Evolutionary conservation across 306 rosid genomes (phyloP).

Genomic region (Dryas drummondii): DNA sequence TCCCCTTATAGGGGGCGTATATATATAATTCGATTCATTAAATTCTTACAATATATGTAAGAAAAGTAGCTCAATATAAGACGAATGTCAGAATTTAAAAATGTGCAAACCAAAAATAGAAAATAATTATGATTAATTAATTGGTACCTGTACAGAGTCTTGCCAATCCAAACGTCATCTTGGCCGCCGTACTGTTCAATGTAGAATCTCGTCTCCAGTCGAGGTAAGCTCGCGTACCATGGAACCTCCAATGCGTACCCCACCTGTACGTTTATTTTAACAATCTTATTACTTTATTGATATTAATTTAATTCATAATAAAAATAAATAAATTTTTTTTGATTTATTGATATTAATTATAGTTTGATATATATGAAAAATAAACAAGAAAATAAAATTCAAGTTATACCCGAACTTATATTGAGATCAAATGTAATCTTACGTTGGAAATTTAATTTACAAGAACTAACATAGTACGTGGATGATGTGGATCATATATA

Average conservation of each 20-base stretch:
- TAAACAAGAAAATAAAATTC: too few relatives aligned
- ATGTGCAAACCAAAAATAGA: background rate
- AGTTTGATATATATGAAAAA: too few relatives aligned
- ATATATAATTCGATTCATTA: background rate
- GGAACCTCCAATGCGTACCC: constrained; percentile 79
- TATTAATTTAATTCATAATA: too few relatives aligned
- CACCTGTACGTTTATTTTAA: constrained; percentile 43
- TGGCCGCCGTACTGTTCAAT: constrained; percentile 82
- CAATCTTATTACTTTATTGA: too few relatives aligned
- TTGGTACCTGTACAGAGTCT: constrained; percentile 77
- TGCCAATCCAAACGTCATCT: constrained; percentile 91
- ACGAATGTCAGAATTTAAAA: background rate
- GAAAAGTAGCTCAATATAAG: background rate
- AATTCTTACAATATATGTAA: background rate
- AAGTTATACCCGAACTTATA: too few relatives aligned
- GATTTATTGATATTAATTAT: too few relatives aligned
- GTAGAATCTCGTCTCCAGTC: constrained; percentile 76
- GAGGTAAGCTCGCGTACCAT: constrained; percentile 72
- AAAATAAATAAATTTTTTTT: too few relatives aligned
- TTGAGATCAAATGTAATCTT: too few relatives aligned
- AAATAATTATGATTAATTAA: background rate
- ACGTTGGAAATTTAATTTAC: too few relatives aligned
- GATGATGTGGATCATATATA: background rate
- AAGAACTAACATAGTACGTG: background rate
- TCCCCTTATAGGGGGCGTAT: background rate